Conservation (phyloP, 352 stramenopile genomes). For the Globisporangium nagaii region DNA sequence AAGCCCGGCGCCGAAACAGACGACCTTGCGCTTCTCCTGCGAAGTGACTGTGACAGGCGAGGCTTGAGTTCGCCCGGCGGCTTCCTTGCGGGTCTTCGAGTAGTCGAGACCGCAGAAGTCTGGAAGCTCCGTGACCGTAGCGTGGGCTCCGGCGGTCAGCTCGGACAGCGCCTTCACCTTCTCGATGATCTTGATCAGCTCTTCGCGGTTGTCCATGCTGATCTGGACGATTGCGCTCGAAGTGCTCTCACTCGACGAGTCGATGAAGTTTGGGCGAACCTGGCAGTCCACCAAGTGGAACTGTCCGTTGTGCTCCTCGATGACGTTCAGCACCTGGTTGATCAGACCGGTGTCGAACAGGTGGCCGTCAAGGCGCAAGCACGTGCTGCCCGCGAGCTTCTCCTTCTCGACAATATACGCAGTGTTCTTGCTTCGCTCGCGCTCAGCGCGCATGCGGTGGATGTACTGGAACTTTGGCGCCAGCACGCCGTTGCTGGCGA, state of each 20-base stretch:
- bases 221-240: slow-evolving; percentile 81
- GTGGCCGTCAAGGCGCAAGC: slow-evolving; percentile 86
- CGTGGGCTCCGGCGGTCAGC: slow-evolving; percentile 81
- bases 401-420: slow-evolving; percentile 65
- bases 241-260: slow-evolving; percentile 28
- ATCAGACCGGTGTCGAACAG: slow-evolving; percentile 96
- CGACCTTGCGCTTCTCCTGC: slow-evolving; percentile 71
- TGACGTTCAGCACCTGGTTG: slow-evolving; percentile 93
- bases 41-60: slow-evolving; percentile 35
- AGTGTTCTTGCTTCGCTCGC: slow-evolving; percentile 62
- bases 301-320: slow-evolving; percentile 84
- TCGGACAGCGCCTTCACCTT: slow-evolving; percentile 85
- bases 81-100: slow-evolving; percentile 66
- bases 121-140: slow-evolving; percentile 74
- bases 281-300: slow-evolving; percentile 91
- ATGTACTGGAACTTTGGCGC: slow-evolving; percentile 90
- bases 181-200: slow-evolving; percentile 78
- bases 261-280: slow-evolving; percentile 77
- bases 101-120: slow-evolving; percentile 76
- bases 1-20: slow-evolving; percentile 84
- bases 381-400: slow-evolving; percentile 72
- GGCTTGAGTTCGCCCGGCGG: slow-evolving; percentile 20
- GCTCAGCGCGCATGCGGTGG: slow-evolving; percentile 83
- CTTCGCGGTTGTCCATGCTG: slow-evolving; percentile 64
- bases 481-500: slow-evolving; percentile 86